Evolutionary conservation across 2,329 filamentous ascomycete species (phyloP).

Genomic region (Emergomyces pasteurianus): DNA sequence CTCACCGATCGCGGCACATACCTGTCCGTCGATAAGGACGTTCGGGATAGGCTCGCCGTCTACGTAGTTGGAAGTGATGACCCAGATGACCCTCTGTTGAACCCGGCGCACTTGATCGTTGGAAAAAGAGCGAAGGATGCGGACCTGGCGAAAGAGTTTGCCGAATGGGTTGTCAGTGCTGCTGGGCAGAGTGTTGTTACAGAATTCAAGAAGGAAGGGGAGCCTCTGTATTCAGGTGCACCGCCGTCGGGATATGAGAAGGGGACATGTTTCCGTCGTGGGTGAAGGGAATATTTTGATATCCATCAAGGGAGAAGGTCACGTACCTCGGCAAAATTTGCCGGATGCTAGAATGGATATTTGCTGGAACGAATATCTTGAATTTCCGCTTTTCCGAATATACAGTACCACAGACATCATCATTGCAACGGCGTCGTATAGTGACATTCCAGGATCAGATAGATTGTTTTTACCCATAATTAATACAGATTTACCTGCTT

Average conservation of each 20-base stretch:
- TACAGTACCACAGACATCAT: no score
- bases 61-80: constrained; percentile 23
- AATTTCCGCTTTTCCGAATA: no score
- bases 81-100: constrained; percentile 28
- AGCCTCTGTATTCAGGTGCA: constrained; percentile 28
- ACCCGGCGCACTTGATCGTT: constrained; percentile 34
- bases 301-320: no score
- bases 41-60: constrained; percentile 25
- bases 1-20: constrained; percentile 38
- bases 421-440: no score
- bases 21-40: constrained; percentile 24
- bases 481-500: no score
- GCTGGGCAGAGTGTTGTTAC: constrained; percentile 27
- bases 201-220: constrained; percentile 27
- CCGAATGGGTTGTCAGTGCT: constrained; percentile 27
- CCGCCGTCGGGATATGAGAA: constrained; percentile 11
- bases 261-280: no score
- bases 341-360: no score
- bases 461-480: no score
- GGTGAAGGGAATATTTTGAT: no score
- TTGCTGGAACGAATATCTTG: no score
- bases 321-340: no score
- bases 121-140: constrained; percentile 25
- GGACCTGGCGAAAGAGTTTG: constrained; percentile 26
- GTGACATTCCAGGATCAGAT: no score